Conservation (phyloP, 805 yeast species). For the Metschnikowia lochheadii region DNA sequence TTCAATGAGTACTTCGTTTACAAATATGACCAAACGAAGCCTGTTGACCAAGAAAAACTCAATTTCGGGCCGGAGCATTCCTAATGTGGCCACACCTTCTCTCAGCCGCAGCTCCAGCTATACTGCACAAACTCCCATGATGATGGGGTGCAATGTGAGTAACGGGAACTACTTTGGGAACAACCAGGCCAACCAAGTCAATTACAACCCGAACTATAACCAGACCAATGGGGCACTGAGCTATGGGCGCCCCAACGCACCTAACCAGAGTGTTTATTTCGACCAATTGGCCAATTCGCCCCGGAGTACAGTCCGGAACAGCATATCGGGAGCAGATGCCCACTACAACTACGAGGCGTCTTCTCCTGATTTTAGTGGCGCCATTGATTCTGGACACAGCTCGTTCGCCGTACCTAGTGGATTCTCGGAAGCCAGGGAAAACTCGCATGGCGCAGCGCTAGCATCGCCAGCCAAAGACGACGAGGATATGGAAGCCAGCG, state of each 20-base stretch:
- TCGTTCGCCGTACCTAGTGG: constrained; percentile 15
- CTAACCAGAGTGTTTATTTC: constrained; percentile 5
- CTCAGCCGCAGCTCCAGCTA: constrained; percentile 4
- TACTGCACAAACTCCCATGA: constrained; percentile 5
- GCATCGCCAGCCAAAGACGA: constrained; percentile 13
- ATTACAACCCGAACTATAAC: neutral
- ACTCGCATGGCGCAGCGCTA: constrained; percentile 3
- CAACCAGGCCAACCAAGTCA: neutral
- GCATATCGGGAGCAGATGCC: constrained; percentile 9
- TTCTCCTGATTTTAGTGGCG: constrained; percentile 14
- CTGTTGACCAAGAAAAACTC: constrained; percentile 11
- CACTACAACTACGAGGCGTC: constrained; percentile 9
- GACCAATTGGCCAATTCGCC: constrained; percentile 9
- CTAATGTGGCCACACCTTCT: neutral
- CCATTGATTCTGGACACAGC: constrained; percentile 3
- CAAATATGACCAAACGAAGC: constrained; percentile 12
- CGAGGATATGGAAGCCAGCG: constrained; percentile 18
- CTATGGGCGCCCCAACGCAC: neutral
- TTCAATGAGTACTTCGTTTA: constrained; percentile 13
- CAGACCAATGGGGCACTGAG: neutral
- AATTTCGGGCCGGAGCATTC: constrained; percentile 3
- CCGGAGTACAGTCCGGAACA: constrained; percentile 1
- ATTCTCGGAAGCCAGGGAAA: constrained; percentile 1
- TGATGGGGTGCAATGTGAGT: neutral
- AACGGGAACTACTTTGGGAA: neutral